These are phyloP conservation scores for Lipomyces starkeyi DNA, from an alignment of 805 yeast species.

Conservation along the genomic window DNA sequence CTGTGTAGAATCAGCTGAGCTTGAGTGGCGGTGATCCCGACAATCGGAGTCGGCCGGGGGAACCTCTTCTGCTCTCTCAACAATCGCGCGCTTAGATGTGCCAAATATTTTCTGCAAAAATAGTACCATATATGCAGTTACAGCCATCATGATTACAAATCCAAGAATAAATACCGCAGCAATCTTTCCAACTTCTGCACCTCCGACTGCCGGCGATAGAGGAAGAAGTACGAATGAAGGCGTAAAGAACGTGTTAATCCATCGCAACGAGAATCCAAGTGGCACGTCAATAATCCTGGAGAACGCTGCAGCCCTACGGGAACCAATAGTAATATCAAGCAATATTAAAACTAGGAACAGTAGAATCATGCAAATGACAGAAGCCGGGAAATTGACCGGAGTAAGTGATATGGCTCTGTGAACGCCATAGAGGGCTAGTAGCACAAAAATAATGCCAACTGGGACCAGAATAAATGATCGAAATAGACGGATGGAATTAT, in stretches of 20 bases:
- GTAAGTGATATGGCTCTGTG: conserved; percentile 55
- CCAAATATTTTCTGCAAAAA: conserved; percentile 49
- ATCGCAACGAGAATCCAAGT: conserved; percentile 68
- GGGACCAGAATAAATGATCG: conserved; percentile 57
- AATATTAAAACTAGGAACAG: conserved; percentile 56
- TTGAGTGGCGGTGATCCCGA: conserved; percentile 7
- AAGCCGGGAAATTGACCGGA: conserved; percentile 66
- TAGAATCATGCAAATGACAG: conserved; percentile 72
- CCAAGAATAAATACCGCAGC: conserved; percentile 77
- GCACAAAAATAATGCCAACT: conserved; percentile 54
- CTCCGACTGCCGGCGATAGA: conserved; percentile 65
- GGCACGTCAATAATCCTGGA: conserved; percentile 54
- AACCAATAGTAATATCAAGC: conserved; percentile 50
- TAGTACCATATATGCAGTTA: conserved; percentile 57
- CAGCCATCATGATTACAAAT: conserved; percentile 57
- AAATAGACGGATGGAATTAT: conserved; percentile 41
- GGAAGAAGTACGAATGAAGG: conserved; percentile 79
- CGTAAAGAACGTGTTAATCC: conserved; percentile 81
- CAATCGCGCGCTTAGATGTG: conserved; percentile 36
- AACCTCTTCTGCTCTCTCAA: conserved; percentile 40
- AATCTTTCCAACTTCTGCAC: conserved; percentile 71
- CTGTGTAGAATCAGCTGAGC: not conserved
- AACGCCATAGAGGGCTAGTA: conserved; percentile 59
- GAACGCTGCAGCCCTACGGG: conserved; percentile 38
- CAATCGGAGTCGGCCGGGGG: conserved; percentile 17